phyloP scores from a whole-genome alignment of 2,329 filamentous ascomycete genomes.

The Truncatella angustata region DNA sequence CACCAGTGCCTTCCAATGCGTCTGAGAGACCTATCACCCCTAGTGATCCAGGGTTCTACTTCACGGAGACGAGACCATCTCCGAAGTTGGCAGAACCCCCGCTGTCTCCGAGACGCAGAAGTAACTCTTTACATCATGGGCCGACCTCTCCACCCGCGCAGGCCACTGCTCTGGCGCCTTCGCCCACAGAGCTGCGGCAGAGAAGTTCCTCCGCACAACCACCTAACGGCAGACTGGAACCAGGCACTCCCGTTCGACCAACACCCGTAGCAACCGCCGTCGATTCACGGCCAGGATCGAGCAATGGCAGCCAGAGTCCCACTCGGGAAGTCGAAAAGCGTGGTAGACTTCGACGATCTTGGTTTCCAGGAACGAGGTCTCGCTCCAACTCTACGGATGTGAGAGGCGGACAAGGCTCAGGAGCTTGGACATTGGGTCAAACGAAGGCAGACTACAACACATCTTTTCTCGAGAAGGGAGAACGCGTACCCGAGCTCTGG shows the following conservation, averaged over 20 bases:
- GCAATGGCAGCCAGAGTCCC: conserved; percentile 43
- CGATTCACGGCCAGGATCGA: conserved; percentile 30
- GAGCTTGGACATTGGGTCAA: conserved; percentile 57
- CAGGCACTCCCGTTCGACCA: conserved; percentile 28
- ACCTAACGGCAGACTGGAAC: conserved; percentile 24
- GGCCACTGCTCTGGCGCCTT: conserved; percentile 15
- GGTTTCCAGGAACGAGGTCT: conserved; percentile 51
- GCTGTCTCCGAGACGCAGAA: conserved; percentile 20
- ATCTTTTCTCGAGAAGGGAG: conserved; percentile 47
- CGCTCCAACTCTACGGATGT: conserved; percentile 47
- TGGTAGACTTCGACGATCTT: conserved; percentile 50
- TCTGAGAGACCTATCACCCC: conserved; percentile 16
- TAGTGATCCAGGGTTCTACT: conserved; percentile 17
- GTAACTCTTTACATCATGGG: conserved; percentile 23
- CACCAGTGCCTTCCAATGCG: background rate
- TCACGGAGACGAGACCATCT: conserved; percentile 24
- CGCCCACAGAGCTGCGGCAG: conserved; percentile 36
- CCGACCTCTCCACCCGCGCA: conserved; percentile 17
- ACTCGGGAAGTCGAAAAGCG: conserved; percentile 32
- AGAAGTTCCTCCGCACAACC: conserved; percentile 50
- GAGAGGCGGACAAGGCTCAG: conserved; percentile 21
- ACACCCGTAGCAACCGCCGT: conserved; percentile 24
- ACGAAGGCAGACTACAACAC: conserved; percentile 56
- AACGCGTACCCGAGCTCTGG: conserved; percentile 67
- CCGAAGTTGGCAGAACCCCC: conserved; percentile 22